phyloP scores from a whole-genome alignment of 331 rosid genomes.

The Rhamnella rubrinervis region DNA sequence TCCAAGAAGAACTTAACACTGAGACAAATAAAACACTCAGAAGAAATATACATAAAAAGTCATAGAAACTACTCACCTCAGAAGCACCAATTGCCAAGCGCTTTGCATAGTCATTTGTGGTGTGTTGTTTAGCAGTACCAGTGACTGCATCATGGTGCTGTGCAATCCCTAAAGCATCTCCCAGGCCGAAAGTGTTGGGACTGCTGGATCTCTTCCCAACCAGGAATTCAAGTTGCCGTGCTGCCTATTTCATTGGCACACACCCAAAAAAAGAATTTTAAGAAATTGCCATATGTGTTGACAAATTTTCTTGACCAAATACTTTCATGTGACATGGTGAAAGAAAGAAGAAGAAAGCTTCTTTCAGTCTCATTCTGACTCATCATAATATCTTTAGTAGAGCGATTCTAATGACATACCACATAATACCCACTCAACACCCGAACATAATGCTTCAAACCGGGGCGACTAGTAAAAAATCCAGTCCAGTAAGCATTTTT shows the following conservation, averaged over 20 bases:
- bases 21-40: constrained; percentile 2
- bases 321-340: neutral
- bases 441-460: constrained; percentile 72
- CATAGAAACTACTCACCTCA: constrained; percentile 40
- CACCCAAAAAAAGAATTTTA: neutral
- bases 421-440: constrained; percentile 73
- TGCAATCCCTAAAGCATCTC: constrained; percentile 77
- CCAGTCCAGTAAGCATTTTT: constrained; percentile 84
- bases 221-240: constrained; percentile 71
- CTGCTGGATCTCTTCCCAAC: constrained; percentile 42
- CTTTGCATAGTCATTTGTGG: constrained; percentile 82
- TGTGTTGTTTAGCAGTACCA: constrained; percentile 86
- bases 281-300: too few relatives aligned
- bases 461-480: constrained; percentile 73
- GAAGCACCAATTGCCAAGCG: constrained; percentile 73
- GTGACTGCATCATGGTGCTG: constrained; percentile 90
- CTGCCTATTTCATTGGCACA: constrained; percentile 40
- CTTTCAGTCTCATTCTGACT: constrained; percentile 9
- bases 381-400: neutral
- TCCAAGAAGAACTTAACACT: neutral
- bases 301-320: neutral
- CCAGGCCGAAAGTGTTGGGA: constrained; percentile 49
- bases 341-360: neutral
- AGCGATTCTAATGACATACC: constrained; percentile 45
- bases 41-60: constrained; percentile 2